A percentile compares a stretch with the other conserved stretches of the same genome.
phyloP scores from a whole-genome alignment of 1,284 basidiomycete genomes.

The Schizopora paradoxa region DNA sequence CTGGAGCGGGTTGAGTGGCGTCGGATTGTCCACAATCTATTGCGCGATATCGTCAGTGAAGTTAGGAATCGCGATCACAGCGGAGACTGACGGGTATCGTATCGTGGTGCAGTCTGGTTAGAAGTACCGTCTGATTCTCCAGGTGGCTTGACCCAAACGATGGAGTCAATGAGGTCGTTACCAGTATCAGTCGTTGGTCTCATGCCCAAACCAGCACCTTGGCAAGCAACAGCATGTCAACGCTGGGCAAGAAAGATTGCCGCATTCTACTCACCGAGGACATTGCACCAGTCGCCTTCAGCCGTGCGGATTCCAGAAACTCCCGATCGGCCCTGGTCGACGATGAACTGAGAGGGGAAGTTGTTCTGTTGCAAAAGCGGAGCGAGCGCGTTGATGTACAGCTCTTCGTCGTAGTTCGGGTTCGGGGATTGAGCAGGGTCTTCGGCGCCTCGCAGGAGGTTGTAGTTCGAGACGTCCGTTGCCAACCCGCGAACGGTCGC shows the following conservation, averaged over 20 bases:
- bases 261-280: conserved; percentile 11
- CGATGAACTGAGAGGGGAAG: conserved; percentile 21
- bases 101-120: conserved; percentile 24
- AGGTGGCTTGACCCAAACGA: conserved; percentile 26
- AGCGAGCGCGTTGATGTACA: conserved; percentile 21
- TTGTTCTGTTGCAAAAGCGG: conserved; percentile 19
- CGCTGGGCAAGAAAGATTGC: no score
- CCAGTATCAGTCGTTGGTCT: conserved; percentile 20
- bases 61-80: background rate
- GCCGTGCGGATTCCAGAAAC: conserved; percentile 18
- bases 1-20: conserved; percentile 25
- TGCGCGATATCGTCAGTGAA: background rate
- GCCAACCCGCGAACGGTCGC: conserved; percentile 17
- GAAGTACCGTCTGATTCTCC: conserved; percentile 28
- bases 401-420: conserved; percentile 22
- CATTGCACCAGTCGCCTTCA: conserved; percentile 22
- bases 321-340: conserved; percentile 20
- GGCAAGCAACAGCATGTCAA: background rate
- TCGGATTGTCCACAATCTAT: conserved; percentile 22
- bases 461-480: conserved; percentile 21
- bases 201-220: conserved; percentile 20
- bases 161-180: conserved; percentile 19
- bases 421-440: conserved; percentile 20
- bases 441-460: conserved; percentile 18
- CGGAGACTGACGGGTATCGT: conserved; percentile 21